These are phyloP conservation scores for Ophiostoma piceae DNA, from an alignment of 2,329 filamentous ascomycete genomes.

Conservation along the genomic window DNA sequence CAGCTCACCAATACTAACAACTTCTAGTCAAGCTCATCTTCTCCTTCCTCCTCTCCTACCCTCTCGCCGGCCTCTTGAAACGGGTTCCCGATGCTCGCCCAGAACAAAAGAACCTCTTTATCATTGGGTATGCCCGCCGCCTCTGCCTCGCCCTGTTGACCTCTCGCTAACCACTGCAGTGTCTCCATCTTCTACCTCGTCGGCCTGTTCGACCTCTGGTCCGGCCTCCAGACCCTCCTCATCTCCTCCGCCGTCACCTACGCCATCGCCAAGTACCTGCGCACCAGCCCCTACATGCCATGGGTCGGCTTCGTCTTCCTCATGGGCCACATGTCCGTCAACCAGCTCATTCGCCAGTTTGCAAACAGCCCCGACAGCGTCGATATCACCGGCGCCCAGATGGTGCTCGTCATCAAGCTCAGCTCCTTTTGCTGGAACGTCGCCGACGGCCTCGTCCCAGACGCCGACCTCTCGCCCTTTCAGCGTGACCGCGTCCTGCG, in stretches of 20 bases:
- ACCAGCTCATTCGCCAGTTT: conserved; percentile 77
- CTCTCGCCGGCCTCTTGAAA: conserved; percentile 81
- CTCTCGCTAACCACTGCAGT: conserved; percentile 37
- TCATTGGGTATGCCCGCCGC: conserved; percentile 56
- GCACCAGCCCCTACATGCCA: conserved; percentile 85
- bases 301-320: conserved; percentile 92
- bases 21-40: conserved; percentile 80
- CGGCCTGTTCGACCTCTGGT: conserved; percentile 88
- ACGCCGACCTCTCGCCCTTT: conserved; percentile 73
- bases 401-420: conserved; percentile 98
- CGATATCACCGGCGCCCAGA: conserved; percentile 93
- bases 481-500: conserved; percentile 77
- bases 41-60: conserved; percentile 87
- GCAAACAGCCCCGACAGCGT: conserved; percentile 59
- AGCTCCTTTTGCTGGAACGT: conserved; percentile 97
- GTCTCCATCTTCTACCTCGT: conserved; percentile 86
- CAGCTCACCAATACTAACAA: background rate
- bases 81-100: conserved; percentile 81
- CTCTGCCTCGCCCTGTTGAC: background rate
- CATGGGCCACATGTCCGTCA: conserved; percentile 92
- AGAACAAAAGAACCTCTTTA: conserved; percentile 81
- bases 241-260: conserved; percentile 79
- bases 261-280: conserved; percentile 72
- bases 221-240: conserved; percentile 69
- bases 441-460: conserved; percentile 78